Conservation (phyloP, 2,329 filamentous ascomycete species). For the Basipetospora chlamydospora region DNA sequence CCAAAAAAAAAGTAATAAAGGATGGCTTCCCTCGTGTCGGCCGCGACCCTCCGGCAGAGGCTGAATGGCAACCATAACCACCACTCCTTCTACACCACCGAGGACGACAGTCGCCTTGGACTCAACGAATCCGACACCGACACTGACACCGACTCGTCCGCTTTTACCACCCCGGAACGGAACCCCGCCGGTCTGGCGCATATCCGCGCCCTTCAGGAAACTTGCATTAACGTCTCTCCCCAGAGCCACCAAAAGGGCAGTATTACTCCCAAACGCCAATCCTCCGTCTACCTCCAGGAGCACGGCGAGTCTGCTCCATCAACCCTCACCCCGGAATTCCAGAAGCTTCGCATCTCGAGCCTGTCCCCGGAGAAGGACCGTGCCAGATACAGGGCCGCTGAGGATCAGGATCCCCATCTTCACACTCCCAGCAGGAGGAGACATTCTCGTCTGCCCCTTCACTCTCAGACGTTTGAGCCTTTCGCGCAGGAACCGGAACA, state of each 20-base stretch:
- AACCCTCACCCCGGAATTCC: constrained; percentile 1
- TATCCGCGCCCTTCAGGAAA: constrained; percentile 4
- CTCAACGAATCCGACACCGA: not conserved
- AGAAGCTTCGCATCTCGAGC: constrained; percentile 7
- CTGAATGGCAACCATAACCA: not conserved
- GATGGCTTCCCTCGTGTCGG: not conserved
- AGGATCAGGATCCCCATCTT: too few species aligned
- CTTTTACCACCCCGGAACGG: constrained; percentile 1
- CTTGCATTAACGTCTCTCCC: constrained; percentile 4
- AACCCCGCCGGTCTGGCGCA: constrained; percentile 2
- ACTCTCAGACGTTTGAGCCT: too few species aligned
- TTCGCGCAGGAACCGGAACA: too few species aligned
- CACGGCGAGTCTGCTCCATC: not conserved
- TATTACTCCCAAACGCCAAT: constrained; percentile 2
- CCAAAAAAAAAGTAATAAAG: not conserved
- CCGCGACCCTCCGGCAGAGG: constrained; percentile 1
- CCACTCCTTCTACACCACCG: constrained; percentile 1
- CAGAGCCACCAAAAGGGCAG: not conserved
- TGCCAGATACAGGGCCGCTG: too few species aligned
- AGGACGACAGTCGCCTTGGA: constrained; percentile 3
- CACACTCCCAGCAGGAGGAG: too few species aligned
- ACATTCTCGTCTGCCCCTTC: too few species aligned
- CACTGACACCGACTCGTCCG: constrained; percentile 1
- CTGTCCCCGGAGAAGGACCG: constrained; percentile 7
- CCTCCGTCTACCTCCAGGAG: too few species aligned